These are phyloP conservation scores for Entomortierella lignicola DNA, from an alignment of 192 early-diverging fungal genomes.

Conservation along the genomic window DNA sequence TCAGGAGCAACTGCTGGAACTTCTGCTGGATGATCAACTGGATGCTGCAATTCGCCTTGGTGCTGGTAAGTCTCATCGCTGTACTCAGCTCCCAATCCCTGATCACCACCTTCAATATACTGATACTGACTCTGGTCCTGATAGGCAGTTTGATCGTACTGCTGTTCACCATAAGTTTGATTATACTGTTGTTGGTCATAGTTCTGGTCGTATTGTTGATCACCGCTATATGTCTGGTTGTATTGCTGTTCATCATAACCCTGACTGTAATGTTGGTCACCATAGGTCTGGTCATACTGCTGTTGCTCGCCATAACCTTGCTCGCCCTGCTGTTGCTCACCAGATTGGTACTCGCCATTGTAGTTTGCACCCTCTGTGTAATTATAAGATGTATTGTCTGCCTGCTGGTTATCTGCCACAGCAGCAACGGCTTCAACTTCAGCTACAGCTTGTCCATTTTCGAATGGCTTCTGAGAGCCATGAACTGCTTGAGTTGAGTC, in stretches of 20 bases:
- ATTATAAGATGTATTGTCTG: background rate
- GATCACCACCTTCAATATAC: constrained; percentile 7
- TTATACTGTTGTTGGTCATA: constrained; percentile 16
- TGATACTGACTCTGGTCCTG: constrained; percentile 19
- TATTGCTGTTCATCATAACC: constrained; percentile 3
- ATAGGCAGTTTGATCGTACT: constrained; percentile 27
- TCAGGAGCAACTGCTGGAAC: background rate
- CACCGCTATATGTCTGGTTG: background rate
- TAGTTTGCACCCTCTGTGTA: constrained; percentile 8
- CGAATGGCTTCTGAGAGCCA: constrained; percentile 16
- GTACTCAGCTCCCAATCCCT: constrained; percentile 21
- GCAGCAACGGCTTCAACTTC: background rate
- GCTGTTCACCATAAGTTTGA: background rate
- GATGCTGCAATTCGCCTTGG: constrained; percentile 1
- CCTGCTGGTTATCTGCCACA: constrained; percentile 7
- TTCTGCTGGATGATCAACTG: background rate
- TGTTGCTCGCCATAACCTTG: background rate
- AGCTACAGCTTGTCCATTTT: background rate
- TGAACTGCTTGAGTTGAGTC: constrained; percentile 23
- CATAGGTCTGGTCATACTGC: background rate
- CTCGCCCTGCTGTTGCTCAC: constrained; percentile 6
- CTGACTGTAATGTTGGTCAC: constrained; percentile 1
- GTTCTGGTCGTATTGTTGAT: background rate
- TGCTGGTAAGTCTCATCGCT: constrained; percentile 9
- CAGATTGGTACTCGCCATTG: background rate